Conservation (phyloP, 2,329 filamentous ascomycete species). For the Ramichloridium luteum region DNA sequence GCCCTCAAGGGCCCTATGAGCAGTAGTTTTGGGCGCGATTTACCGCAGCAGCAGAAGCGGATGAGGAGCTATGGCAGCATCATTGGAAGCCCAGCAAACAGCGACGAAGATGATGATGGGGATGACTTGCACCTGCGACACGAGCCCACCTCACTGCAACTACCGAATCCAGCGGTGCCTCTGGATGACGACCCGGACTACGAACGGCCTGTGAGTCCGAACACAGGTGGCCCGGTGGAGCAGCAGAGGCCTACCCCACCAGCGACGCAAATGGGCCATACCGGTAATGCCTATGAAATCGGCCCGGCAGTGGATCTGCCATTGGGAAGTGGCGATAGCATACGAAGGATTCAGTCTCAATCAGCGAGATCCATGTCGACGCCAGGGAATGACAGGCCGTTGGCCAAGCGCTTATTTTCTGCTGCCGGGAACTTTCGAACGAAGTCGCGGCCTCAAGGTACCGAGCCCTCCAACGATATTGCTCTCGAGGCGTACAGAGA, state of each 20-base stretch:
- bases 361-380: too few relatives aligned
- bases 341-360: too few relatives aligned
- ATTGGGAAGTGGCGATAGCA: neutral
- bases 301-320: slow-evolving; percentile 9
- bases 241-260: slow-evolving; percentile 8
- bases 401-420: too few relatives aligned
- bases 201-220: slow-evolving; percentile 6
- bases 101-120: slow-evolving; percentile 5
- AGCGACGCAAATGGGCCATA: slow-evolving; percentile 15
- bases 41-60: slow-evolving; percentile 7
- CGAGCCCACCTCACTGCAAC: slow-evolving; percentile 40
- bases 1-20: slow-evolving; percentile 14
- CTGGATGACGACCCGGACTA: slow-evolving; percentile 19
- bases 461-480: slow-evolving; percentile 26
- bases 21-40: slow-evolving; percentile 5
- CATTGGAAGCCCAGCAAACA: slow-evolving; percentile 39
- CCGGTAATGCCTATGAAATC: slow-evolving; percentile 17
- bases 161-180: slow-evolving; percentile 51
- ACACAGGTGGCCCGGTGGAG: too few relatives aligned
- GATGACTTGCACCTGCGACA: slow-evolving; percentile 7
- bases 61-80: slow-evolving; percentile 53
- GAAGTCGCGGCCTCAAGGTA: too few relatives aligned
- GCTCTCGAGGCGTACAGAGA: slow-evolving; percentile 48
- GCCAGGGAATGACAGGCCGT: too few relatives aligned
- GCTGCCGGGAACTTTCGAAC: too few relatives aligned